Evolutionary conservation across 2,329 filamentous ascomycete species (phyloP).

Genomic region (Ascochyta rabiei): DNA sequence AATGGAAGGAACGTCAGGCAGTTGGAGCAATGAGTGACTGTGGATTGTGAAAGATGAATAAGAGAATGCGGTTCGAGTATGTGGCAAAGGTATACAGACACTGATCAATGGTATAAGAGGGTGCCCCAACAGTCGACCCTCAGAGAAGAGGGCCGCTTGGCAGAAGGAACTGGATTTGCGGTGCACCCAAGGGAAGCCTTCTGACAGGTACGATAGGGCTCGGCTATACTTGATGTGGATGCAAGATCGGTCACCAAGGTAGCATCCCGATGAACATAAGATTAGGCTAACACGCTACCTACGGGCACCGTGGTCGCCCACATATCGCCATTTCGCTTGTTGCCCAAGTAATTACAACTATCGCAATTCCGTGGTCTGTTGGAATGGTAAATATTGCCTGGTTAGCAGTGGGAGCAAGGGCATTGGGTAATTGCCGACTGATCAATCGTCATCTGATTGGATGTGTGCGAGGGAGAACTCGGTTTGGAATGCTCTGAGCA

Average conservation of each 20-base stretch:
- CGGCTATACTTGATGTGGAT: constrained; percentile 36
- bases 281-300: constrained; percentile 45
- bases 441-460: constrained; percentile 45
- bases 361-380: constrained; percentile 31
- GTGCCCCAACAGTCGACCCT: constrained; percentile 27
- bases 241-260: constrained; percentile 36
- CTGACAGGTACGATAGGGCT: constrained; percentile 36
- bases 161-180: constrained; percentile 30
- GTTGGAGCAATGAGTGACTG: constrained; percentile 55
- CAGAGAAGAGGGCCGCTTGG: constrained; percentile 35
- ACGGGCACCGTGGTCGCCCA: constrained; percentile 25
- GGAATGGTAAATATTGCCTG: constrained; percentile 44
- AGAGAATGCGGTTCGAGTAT: constrained; percentile 29
- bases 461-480: constrained; percentile 45
- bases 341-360: constrained; percentile 38
- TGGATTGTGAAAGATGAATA: constrained; percentile 38
- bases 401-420: constrained; percentile 49
- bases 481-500: constrained; percentile 44
- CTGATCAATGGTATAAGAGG: constrained; percentile 42
- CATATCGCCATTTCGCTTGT: constrained; percentile 39
- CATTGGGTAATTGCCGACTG: constrained; percentile 38
- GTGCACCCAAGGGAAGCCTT: constrained; percentile 30
- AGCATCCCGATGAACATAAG: constrained; percentile 37
- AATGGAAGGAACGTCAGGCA: constrained; percentile 50
- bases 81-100: constrained; percentile 31